Conservation (phyloP, 768 basidiomycete species). For the Astraeus odoratus region DNA sequence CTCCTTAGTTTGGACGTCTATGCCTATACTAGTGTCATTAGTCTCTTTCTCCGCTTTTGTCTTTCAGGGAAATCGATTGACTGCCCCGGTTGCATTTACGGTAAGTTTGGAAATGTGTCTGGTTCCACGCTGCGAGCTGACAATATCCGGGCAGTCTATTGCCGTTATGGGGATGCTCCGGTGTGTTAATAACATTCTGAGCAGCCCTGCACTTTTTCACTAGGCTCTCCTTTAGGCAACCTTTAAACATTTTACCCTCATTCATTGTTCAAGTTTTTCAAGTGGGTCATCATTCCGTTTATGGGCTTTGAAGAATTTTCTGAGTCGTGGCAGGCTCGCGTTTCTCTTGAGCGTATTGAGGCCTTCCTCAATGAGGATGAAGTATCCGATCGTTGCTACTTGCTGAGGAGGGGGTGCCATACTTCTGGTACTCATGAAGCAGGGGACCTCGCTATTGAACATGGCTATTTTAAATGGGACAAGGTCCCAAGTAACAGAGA, state of each 20-base stretch:
- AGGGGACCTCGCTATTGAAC: not conserved
- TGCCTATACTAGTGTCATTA: conserved; percentile 44
- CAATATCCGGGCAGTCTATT: conserved; percentile 28
- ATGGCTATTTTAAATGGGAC: not conserved
- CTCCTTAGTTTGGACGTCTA: conserved; percentile 40
- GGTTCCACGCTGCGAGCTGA: not conserved
- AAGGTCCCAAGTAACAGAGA: not conserved
- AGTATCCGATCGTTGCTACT: conserved; percentile 57
- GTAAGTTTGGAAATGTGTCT: conserved; percentile 16
- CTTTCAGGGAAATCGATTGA: conserved; percentile 39
- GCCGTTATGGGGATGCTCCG: conserved; percentile 47
- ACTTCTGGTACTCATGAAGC: not conserved
- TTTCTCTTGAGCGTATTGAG: conserved; percentile 62
- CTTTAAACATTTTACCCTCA: conserved; percentile 68
- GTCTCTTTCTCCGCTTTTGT: conserved; percentile 43
- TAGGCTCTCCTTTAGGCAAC: conserved; percentile 31
- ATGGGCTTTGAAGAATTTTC: not conserved
- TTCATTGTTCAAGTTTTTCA: conserved; percentile 71
- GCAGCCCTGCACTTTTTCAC: not conserved
- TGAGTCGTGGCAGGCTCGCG: conserved; percentile 37
- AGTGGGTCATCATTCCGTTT: conserved; percentile 21
- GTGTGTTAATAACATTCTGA: conserved; percentile 16
- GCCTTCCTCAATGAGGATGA: conserved; percentile 67
- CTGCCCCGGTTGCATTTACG: conserved; percentile 51
- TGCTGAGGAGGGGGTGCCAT: not conserved